Evolutionary conservation across 257 asterid species (phyloP).

Genomic region (Ajuga chamaepitys): DNA sequence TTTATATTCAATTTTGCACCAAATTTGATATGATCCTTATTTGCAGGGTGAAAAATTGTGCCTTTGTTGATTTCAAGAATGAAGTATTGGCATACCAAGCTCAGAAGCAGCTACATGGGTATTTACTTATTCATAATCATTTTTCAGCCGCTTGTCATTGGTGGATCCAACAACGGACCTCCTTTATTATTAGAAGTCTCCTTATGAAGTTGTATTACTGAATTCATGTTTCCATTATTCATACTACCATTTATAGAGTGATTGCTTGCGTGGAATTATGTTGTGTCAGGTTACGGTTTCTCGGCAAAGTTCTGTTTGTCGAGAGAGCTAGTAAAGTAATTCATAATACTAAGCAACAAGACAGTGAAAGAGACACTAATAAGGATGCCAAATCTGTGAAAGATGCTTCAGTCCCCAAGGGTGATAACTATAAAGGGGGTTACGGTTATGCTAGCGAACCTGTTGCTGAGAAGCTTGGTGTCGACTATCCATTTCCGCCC

Average conservation of each 20-base stretch:
- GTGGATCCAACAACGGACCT: background rate
- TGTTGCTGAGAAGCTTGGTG: slow-evolving; percentile 77
- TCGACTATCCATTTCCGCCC: slow-evolving; percentile 90
- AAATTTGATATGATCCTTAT: background rate
- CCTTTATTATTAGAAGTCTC: background rate
- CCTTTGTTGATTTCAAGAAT: slow-evolving; percentile 69
- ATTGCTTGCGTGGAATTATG: slow-evolving; percentile 3
- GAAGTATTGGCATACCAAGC: slow-evolving; percentile 69
- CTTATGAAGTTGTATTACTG: background rate
- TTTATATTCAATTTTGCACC: background rate
- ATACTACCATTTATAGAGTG: background rate
- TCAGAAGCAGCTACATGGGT: slow-evolving; percentile 79
- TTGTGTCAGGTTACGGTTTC: slow-evolving; percentile 60
- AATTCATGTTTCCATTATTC: background rate
- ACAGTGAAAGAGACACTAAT: slow-evolving; percentile 26
- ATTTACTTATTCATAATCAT: slow-evolving; percentile 4
- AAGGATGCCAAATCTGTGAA: slow-evolving; percentile 20
- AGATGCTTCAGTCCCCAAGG: slow-evolving; percentile 24
- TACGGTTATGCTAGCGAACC: slow-evolving; percentile 37
- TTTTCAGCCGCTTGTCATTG: background rate
- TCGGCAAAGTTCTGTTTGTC: slow-evolving; percentile 68
- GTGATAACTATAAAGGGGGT: slow-evolving; percentile 18
- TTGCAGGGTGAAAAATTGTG: slow-evolving; percentile 66
- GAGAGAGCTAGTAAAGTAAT: slow-evolving; percentile 53
- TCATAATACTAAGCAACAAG: slow-evolving; percentile 26